Conservation (phyloP, 1,284 basidiomycete species). For the Apiotrichum akiyoshidainum region DNA sequence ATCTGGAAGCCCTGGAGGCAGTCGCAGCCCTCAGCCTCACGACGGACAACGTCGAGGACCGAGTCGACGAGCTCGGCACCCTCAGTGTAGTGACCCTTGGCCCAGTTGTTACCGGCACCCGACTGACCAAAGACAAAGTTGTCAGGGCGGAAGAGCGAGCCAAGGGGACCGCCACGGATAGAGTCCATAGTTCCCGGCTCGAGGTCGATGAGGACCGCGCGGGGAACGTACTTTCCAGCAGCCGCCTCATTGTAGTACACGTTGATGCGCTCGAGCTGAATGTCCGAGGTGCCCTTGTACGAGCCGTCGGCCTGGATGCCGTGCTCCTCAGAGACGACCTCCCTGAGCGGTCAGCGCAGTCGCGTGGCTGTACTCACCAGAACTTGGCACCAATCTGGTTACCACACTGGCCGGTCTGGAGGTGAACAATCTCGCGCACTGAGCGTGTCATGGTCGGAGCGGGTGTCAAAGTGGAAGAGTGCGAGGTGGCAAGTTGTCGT, state of each 20-base stretch:
- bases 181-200: conserved; percentile 98
- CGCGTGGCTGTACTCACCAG: conserved; percentile 70
- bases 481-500: not conserved
- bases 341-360: conserved; percentile 27
- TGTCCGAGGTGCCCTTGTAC: conserved; percentile 90
- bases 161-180: conserved; percentile 65
- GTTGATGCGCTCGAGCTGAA: conserved; percentile 95
- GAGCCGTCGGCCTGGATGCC: conserved; percentile 86
- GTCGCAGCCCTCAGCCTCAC: conserved; percentile 60
- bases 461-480: too few relatives aligned
- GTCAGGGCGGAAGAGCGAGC: conserved; percentile 58
- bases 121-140: conserved; percentile 60
- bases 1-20: conserved; percentile 62
- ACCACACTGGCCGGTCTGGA: conserved; percentile 95
- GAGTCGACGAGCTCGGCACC: conserved; percentile 59
- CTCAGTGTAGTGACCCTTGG: conserved; percentile 57
- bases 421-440: conserved; percentile 94
- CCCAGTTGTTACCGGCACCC: conserved; percentile 61
- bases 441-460: conserved; percentile 27
- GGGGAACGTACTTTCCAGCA: conserved; percentile 88
- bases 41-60: conserved; percentile 60
- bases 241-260: conserved; percentile 93
- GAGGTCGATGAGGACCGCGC: conserved; percentile 89
- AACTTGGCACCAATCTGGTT: conserved; percentile 99
- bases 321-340: conserved; percentile 87